phyloP scores from a whole-genome alignment of 2,329 filamentous ascomycete species.

The Epichloe glyceriae region DNA sequence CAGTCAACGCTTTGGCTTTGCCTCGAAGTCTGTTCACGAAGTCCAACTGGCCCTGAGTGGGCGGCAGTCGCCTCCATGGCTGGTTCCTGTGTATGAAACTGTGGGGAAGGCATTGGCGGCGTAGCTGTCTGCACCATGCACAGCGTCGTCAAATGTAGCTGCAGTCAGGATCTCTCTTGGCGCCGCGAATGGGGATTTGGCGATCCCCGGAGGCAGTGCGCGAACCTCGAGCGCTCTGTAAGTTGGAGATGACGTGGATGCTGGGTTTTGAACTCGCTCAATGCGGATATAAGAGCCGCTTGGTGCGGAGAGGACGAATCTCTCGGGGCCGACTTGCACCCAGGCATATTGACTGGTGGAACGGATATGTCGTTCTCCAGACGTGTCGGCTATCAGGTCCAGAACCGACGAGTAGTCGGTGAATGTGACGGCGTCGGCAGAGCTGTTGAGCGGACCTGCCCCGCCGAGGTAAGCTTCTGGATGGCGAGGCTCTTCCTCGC shows the following conservation, averaged over 20 bases:
- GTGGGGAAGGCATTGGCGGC: constrained; percentile 51
- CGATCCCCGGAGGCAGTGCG: constrained; percentile 27
- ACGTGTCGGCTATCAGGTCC: constrained; percentile 74
- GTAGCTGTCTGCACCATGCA: constrained; percentile 77
- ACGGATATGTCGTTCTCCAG: constrained; percentile 66
- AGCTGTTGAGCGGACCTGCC: constrained; percentile 5
- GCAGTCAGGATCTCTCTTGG: constrained; percentile 57
- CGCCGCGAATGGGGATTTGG: constrained; percentile 50
- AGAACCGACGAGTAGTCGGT: constrained; percentile 88
- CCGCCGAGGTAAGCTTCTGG: constrained; percentile 7
- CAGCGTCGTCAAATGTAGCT: constrained; percentile 56
- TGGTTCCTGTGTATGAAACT: constrained; percentile 53
- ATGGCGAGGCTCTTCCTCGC: constrained; percentile 23
- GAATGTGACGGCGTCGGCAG: constrained; percentile 49
- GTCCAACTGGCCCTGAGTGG: constrained; percentile 52
- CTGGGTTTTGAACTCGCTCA: constrained; percentile 23
- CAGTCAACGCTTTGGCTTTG: constrained; percentile 37
- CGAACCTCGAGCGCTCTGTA: constrained; percentile 37
- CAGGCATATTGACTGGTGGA: constrained; percentile 64
- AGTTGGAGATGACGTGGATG: constrained; percentile 10
- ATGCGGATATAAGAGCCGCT: constrained; percentile 49
- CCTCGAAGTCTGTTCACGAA: constrained; percentile 55
- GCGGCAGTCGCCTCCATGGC: constrained; percentile 55
- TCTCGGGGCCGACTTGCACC: constrained; percentile 62
- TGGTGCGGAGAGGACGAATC: constrained; percentile 57